These are phyloP conservation scores for Xylariaceae sp. DNA, from an alignment of 2,329 filamentous ascomycete genomes.

Conservation along the genomic window DNA sequence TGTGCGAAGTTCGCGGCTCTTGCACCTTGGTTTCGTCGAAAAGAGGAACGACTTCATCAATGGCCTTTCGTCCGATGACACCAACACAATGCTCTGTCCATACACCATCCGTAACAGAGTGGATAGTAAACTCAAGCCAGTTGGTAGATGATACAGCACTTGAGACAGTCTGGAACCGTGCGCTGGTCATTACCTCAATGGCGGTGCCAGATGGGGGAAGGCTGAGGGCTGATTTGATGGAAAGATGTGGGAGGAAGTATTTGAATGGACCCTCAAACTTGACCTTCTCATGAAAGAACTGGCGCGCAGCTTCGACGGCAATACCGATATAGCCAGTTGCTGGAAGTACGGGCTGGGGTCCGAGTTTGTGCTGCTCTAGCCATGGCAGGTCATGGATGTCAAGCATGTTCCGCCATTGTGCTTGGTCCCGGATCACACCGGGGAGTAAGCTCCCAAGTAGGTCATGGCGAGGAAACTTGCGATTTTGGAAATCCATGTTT, in stretches of 20 bases:
- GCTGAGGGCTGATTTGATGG: constrained; percentile 22
- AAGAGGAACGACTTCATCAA: constrained; percentile 14
- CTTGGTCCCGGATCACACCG: constrained; percentile 12
- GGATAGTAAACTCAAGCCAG: constrained; percentile 24
- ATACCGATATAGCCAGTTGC: constrained; percentile 26
- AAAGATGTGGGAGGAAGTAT: constrained; percentile 24
- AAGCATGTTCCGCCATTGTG: constrained; percentile 29
- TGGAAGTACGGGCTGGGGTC: constrained; percentile 20
- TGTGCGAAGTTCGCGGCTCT: constrained; percentile 21
- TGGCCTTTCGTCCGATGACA: constrained; percentile 17
- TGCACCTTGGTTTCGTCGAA: constrained; percentile 17
- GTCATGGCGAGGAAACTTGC: constrained; percentile 25
- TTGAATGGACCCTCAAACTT: constrained; percentile 23
- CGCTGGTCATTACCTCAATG: constrained; percentile 26
- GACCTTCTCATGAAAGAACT: constrained; percentile 21
- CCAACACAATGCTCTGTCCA: constrained; percentile 28
- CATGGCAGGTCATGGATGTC: constrained; percentile 23
- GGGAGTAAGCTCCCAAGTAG: constrained; percentile 21
- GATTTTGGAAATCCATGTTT: constrained; percentile 13
- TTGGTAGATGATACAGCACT: constrained; percentile 22
- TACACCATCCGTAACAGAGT: constrained; percentile 15
- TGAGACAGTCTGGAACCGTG: constrained; percentile 19
- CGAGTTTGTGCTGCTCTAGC: constrained; percentile 22
- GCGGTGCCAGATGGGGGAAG: constrained; percentile 23
- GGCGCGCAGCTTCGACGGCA: constrained; percentile 23